Evolutionary conservation across 2,329 filamentous ascomycete species (phyloP).

Genomic region (Calonectria henricotiae): DNA sequence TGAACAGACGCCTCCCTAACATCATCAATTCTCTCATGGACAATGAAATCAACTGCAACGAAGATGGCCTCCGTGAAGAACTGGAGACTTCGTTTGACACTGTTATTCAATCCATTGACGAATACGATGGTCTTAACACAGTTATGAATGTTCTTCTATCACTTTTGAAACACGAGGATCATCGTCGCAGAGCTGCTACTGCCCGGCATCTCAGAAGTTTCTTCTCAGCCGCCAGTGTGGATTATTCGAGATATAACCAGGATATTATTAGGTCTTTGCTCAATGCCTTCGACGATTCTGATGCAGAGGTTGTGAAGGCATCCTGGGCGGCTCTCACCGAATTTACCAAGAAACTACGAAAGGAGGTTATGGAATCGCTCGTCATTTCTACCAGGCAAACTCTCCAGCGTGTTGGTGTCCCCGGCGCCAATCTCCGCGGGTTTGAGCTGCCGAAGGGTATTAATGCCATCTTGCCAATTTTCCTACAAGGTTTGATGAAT

Average conservation of each 20-base stretch:
- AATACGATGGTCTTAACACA: slow-evolving; percentile 95
- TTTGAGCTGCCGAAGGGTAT: slow-evolving; percentile 97
- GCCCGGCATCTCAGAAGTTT: slow-evolving; percentile 88
- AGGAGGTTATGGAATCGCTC: slow-evolving; percentile 98
- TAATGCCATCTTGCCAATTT: slow-evolving; percentile 95
- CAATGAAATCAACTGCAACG: slow-evolving; percentile 84
- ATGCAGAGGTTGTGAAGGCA: slow-evolving; percentile 87
- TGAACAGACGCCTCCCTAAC: slow-evolving; percentile 90
- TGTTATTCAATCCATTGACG: slow-evolving; percentile 92
- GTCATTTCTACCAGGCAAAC: slow-evolving; percentile 90
- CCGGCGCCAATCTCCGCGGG: slow-evolving; percentile 87
- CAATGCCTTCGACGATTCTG: slow-evolving; percentile 91
- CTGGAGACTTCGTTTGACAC: slow-evolving; percentile 88
- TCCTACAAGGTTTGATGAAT: slow-evolving; percentile 98
- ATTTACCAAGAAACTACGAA: slow-evolving; percentile 90
- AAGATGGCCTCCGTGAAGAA: slow-evolving; percentile 81
- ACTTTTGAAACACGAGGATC: slow-evolving; percentile 93
- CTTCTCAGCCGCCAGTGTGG: slow-evolving; percentile 84
- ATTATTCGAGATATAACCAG: slow-evolving; percentile 96
- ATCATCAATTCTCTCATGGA: slow-evolving; percentile 97
- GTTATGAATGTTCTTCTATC: slow-evolving; percentile 94
- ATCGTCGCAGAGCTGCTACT: slow-evolving; percentile 84
- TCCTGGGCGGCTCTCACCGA: slow-evolving; percentile 90
- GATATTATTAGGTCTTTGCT: slow-evolving; percentile 93
- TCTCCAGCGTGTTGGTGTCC: slow-evolving; percentile 89